Evolutionary conservation across 306 rosid genomes (phyloP).

Genomic region (Prunus armeniaca): DNA sequence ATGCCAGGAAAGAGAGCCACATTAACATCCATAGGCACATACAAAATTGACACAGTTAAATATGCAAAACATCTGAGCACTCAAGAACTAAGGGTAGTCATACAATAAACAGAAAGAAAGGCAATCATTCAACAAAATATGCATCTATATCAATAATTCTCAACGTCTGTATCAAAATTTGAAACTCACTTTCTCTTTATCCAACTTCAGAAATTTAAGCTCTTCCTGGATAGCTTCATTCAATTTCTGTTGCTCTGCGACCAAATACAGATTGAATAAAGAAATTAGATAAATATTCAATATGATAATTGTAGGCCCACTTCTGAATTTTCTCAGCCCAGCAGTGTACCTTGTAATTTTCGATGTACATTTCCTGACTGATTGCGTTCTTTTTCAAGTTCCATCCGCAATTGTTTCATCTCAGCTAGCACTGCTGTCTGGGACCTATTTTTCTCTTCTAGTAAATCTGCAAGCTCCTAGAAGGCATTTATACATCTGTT

Average conservation of each 20-base stretch:
- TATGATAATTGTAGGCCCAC: background rate
- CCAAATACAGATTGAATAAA: constrained; percentile 12
- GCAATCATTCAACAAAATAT: background rate
- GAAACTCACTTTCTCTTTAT: constrained; percentile 69
- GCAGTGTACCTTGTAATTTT: constrained; percentile 54
- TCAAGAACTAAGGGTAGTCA: background rate
- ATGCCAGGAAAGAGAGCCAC: background rate
- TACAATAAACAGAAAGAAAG: background rate
- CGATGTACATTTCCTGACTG: constrained; percentile 44
- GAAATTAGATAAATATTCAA: constrained; percentile 1
- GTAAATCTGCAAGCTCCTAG: constrained; percentile 90
- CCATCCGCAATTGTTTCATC: constrained; percentile 52
- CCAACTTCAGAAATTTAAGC: constrained; percentile 52
- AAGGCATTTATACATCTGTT: constrained; percentile 97
- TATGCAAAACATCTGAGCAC: background rate
- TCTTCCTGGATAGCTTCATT: constrained; percentile 68
- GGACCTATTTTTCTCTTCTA: constrained; percentile 52
- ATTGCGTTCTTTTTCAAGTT: constrained; percentile 61
- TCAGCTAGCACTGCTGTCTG: constrained; percentile 47
- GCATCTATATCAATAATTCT: background rate
- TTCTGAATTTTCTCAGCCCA: constrained; percentile 17
- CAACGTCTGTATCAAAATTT: background rate
- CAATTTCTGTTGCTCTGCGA: constrained; percentile 70
- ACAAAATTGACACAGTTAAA: background rate
- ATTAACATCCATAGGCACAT: background rate